Evolutionary conservation across 345 rosid species (phyloP), one percentile per base, ranked within the genome.

Genomic region (Carallia pectinifolia): DNA sequence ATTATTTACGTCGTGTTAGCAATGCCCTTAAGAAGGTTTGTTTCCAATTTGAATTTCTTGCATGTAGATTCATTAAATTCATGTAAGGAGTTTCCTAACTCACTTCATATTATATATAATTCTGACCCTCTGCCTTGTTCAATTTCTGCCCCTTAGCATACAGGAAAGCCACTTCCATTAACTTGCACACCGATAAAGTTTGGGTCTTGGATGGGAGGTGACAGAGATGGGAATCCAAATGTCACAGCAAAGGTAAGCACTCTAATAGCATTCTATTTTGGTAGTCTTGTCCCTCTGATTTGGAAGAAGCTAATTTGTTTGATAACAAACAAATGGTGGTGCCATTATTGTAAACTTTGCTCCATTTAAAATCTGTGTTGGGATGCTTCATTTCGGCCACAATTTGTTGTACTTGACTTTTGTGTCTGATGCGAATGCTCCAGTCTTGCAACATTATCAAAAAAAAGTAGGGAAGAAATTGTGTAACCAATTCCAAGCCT

Each of bases 131-230:
- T 19, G 30, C 47, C 67, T 54, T 62, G 17, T 30, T 53, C 60
- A 52, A 9, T 67, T 62, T 53, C 39, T 36, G 31, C 34, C 53
- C 55, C 68, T 58, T 68, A 92, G 96, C 90, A 87, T 76, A 87
- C 97, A 6, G 95, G 98, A 72, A 85, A 80, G 75, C 84, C 93
- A 48, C 95, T 92, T 74, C 98, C 98, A 50, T 82, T 92, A 71
- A 92, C 91, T 69, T 87, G 95, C 79, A 87, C 98, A 0, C 98
- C 98, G 4, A 92, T 92, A 72, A 92, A 81, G 72, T 89, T 92
- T 77, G 98, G 98, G 34, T 90, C 98, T 67, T 92, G 98, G 98
- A 92, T 92, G 97, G 98, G 98, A 66, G 98, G 98, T 79, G 98
- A 92, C 78, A 84, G 97, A 84, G 98, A 92, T 85, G 98, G 98